phyloP scores from a whole-genome alignment of 1,139 yeast genomes.

The Saccharomyces pastorianus region DNA sequence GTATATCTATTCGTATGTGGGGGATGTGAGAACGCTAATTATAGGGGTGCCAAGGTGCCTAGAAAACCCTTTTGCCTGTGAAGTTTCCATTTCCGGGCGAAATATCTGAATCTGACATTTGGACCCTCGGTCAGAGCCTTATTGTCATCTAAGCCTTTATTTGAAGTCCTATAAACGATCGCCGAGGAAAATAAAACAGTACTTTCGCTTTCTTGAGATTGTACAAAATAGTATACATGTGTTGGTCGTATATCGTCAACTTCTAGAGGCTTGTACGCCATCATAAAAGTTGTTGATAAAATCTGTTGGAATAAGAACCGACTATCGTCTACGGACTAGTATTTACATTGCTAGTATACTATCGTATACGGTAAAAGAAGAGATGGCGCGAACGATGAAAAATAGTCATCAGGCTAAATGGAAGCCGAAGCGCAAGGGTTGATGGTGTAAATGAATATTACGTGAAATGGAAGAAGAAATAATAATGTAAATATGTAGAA shows the following conservation, averaged over 20 bases:
- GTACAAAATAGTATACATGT: neutral
- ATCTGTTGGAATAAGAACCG: neutral
- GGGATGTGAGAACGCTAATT: neutral
- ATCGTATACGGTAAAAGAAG: too few relatives aligned
- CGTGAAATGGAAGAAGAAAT: neutral
- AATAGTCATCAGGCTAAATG: too few relatives aligned
- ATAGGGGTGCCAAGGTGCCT: neutral
- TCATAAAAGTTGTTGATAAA: neutral
- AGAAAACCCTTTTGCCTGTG: neutral
- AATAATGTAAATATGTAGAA: neutral
- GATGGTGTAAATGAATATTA: neutral
- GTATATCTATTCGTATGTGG: neutral
- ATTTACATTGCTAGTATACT: too few relatives aligned
- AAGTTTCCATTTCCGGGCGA: neutral
- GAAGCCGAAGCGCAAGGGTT: neutral
- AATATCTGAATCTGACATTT: neutral
- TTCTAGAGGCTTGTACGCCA: neutral
- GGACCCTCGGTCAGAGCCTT: neutral
- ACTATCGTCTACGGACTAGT: neutral
- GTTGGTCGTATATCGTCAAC: too few relatives aligned
- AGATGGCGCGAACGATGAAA: too few relatives aligned
- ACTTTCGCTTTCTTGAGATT: neutral
- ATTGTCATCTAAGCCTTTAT: neutral
- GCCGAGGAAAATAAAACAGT: neutral
- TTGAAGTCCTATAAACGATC: neutral